Base-by-base conservation (phyloP, 1,284 basidiomycete genomes). In the Laetiporus sulphureus region DNA sequence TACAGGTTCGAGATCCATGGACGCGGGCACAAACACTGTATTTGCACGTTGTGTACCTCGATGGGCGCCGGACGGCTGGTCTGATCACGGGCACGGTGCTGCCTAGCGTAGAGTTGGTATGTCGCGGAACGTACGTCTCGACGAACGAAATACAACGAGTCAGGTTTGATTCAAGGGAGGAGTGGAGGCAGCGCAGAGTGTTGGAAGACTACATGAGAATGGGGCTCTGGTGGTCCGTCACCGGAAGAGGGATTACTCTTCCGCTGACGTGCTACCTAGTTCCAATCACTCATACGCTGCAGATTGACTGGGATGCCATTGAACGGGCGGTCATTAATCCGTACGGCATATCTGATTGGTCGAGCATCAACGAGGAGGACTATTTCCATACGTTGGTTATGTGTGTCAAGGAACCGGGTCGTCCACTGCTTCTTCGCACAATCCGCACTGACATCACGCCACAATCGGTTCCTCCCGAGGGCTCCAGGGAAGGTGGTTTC, bases 371-470 rank as follows among this genome's bases (percentile, higher is more conserved):
- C 30, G 67, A 76, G 32, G 57, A 63, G 3, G 61, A 77, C 47
- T 72, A 68, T 38, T 68, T 61, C 42, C 61, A 58, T 21, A 57
- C 75, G 16, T 55, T 84, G 41, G 63, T 83, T 20, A 67, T 74
- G 59, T 80, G 77, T 49, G 61, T 46, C 41, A 72, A 73, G 54
- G 68, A 77, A 49, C 60, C 63, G 30, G 83, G 78, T 4, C 72
- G 75, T n/a, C 65, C 72, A 2, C 67, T 75, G 31, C 51, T 79
- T 34, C 64, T 90, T 34, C 69, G 68, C 44, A 61, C 61, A 24
- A 69, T 87, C 48, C 72, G 81, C 27, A 47, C 68, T 27, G 85
- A 90, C 56, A 60, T 89, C 18, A 75, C 76, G 0, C 80, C 82
- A 2, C 57, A 72, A 52, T 83, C 82, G 37, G 52, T 43, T 10